Base-by-base conservation (phyloP, 2,329 filamentous ascomycete genomes). In the Cladophialophora immunda region DNA sequence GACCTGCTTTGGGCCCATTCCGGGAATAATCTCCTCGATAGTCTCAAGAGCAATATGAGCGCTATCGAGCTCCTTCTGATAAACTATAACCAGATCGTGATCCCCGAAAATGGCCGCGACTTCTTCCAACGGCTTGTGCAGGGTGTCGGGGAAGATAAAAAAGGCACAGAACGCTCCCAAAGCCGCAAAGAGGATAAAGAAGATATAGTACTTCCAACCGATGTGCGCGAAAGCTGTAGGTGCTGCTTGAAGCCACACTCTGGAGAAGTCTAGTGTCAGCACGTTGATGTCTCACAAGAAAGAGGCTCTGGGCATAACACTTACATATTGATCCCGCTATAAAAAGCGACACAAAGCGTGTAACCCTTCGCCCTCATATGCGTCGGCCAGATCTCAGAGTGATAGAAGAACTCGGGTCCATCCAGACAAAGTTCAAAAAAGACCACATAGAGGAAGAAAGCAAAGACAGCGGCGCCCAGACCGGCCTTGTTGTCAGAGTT, bases 181-280 rank as follows among this genome's bases (percentile, higher is more conserved):
- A 5, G 50, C 45, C 19, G 45, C 11, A 13, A 32, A 27, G 60
- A 62, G 17, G 47, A 65, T 65, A 22, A 65, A 65, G n/a, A 61
- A 29, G 22, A 65, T 19, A n/a, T 47, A 65, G 30, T 32, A 65
- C 36, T 50, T 55, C 63, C 64, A 68, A 1, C 64, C 64, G 25
- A 66, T 68, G 41, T 56, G 64, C 27, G 19, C 32, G 25, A 74
- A 75, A 1, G 75, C 68, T 9, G 76, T 73, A 2, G 71, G 66
- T 3, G 68, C 67, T 11, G 62, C 52, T 53, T 69, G 54, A 7
- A 70, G 34, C 41, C 71, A 67, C 17, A 38, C 15, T 38, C 36
- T 38, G 15, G 36, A 38, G 15, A 38, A 38, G 9, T 1, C 36
- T 34, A 34, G 32, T 34, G 32, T 34, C 32, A 34, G 32, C 32